Conservation (phyloP, 2,329 filamentous ascomycete genomes). For the Curvularia sp. region DNA sequence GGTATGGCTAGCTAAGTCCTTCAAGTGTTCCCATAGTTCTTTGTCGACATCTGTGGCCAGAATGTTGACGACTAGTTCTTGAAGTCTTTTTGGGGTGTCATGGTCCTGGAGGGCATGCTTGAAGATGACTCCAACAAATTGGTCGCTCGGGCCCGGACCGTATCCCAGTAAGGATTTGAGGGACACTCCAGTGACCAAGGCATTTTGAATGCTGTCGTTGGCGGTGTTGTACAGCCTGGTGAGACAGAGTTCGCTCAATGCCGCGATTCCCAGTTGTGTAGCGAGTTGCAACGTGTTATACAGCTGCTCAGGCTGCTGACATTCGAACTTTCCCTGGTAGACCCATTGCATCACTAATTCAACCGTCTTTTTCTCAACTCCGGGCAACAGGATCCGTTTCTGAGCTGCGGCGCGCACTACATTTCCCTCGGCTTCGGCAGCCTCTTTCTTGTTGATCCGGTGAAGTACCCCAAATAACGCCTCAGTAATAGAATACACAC, state of each 20-base stretch:
- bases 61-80: not conserved
- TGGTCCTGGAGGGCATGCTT: not conserved
- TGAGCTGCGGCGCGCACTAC: not conserved
- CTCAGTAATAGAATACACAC: not conserved
- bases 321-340: not conserved
- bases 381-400: not conserved
- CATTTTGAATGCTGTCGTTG: not conserved
- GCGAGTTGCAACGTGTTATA: not conserved
- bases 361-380: not conserved
- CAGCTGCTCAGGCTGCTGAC: not conserved
- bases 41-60: not conserved
- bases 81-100: not conserved
- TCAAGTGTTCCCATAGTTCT: not conserved
- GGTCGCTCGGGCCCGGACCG: not conserved
- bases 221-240: not conserved
- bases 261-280: not conserved
- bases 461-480: not conserved
- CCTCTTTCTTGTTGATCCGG: slow-evolving; percentile 13
- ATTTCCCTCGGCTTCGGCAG: not conserved
- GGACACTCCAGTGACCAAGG: not conserved
- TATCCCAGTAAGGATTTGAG: not conserved
- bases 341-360: not conserved
- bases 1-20: slow-evolving; percentile 1
- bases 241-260: not conserved
- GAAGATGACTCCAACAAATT: not conserved